Base-by-base conservation (phyloP, 1,139 yeast species). In the Sugiyamaella xylanicola region DNA sequence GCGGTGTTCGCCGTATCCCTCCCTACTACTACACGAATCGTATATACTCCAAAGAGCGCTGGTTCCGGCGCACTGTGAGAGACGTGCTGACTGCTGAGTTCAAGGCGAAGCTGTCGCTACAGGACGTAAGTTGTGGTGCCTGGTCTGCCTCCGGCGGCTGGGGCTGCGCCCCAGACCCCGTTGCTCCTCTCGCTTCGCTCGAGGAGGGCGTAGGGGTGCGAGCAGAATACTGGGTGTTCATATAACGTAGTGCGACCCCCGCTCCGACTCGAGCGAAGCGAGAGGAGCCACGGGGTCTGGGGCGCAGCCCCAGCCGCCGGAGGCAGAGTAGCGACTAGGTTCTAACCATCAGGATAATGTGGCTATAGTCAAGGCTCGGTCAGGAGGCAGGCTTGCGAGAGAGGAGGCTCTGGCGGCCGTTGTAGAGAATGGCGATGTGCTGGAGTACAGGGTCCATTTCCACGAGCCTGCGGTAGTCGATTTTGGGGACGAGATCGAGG, bases 391-490 rank as follows among this genome's bases (percentile, higher is more conserved):
- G 25, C 16, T 37, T 17, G 19, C 7, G 20, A 37, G 37, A 9
- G 8, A 17, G 21, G 53, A 45, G 16, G 48, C 49, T 16, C 22
- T 42, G 39, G 21, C 16, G 4, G 32, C 40, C 37, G 84, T 91
- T 0, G 84, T 93, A 22, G 79, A 77, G 1, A 74, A 74, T 1
- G 98, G 97, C 0, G 78, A 93, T 64, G 74, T 87, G 47, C 86
- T 93, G n/a, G 78, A 84, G 36, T 97, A 93, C 70, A 74, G 87
- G 58, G 79, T 85, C 48, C 97, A 89, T 67, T 80, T 95, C 57
- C 97, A 93, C 65, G 98, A 92, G 66, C 96, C 97, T 1, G 84
- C 96, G 0, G 95, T 93, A 1, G 77, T 87, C 1, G 82, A 90
- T 0, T 76, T 82, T 51, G 81, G 55, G 19, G 29, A 19, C 5